Base-by-base conservation (phyloP, 2,329 filamentous ascomycete genomes). In the Trichoderma sp. region DNA sequence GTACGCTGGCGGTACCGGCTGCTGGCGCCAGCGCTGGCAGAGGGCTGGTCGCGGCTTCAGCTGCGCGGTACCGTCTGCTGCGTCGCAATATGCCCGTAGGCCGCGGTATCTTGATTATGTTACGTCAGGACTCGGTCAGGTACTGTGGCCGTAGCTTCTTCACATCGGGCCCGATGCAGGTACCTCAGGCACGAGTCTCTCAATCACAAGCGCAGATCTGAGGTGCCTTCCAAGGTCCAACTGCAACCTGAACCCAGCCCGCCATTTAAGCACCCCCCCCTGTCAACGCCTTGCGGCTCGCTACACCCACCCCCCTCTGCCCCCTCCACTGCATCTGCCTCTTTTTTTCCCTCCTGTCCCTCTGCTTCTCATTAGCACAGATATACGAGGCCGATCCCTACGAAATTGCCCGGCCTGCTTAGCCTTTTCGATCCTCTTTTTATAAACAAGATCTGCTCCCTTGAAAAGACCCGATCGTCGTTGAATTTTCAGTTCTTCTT, bases 381-480 rank as follows among this genome's bases (percentile, higher is more conserved):
- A 39, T 14, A 39, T 39, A 39, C 34, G 34, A 39, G 34, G 34
- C 34, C 34, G 34, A 39, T 39, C 45, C 48, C 57, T 47, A 51
- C 47, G 58, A 61, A 61, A 61, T 60, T 60, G 58, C 58, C 52
- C 56, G 44, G 44, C 10, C 26, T 58, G 55, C n/a, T 52, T 48
- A 21, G 44, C 19, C 21, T 28, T 61, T 34, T 34, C 26, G 58
- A 43, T 60, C 30, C 7, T 26, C 34, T 24, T 44, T 30, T 60
- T 60, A 60, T 60, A 60, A 60, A 24, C 21, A 24, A 60, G 57
- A 60, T 60, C 50, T 44, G 55, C 55, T 34, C 57, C 57, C 45
- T 45, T 19, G 44, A 30, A 26, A 44, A 26, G 28, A 28, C 28
- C 26, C 50, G 50, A 28, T 28, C 30, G 41, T 28, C 47, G 26